Percentiles rank a stretch among this genome's conserved stretches.
phyloP scores from a whole-genome alignment of 1,139 yeast species.

The Arxiozyma telluris region DNA sequence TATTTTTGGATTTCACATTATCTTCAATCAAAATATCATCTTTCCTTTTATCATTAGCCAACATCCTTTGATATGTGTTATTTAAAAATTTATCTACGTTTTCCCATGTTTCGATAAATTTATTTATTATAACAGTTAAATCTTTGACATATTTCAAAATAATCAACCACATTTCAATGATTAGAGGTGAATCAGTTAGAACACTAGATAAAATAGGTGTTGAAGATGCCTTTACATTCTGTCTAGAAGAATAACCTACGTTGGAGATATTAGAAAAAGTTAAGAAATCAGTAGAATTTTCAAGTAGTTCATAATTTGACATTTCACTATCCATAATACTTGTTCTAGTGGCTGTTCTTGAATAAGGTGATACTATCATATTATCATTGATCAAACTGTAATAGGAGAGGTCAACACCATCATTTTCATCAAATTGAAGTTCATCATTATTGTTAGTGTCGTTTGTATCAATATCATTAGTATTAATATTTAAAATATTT shows the following conservation, averaged over 20 bases:
- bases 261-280: background rate
- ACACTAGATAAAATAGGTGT: constrained; percentile 7
- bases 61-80: constrained; percentile 36
- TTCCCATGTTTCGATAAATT: constrained; percentile 40
- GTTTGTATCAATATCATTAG: constrained; percentile 21
- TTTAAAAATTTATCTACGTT: constrained; percentile 38
- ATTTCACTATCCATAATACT: background rate
- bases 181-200: constrained; percentile 39
- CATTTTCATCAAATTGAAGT: constrained; percentile 3
- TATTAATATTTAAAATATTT: constrained; percentile 28
- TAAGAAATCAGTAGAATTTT: background rate
- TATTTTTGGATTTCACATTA: background rate
- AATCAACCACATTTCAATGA: constrained; percentile 47
- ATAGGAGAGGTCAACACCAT: constrained; percentile 23
- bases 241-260: background rate
- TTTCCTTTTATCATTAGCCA: constrained; percentile 38
- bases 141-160: constrained; percentile 40
- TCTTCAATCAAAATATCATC: constrained; percentile 30
- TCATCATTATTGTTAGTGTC: constrained; percentile 2
- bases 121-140: constrained; percentile 26
- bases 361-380: constrained; percentile 6
- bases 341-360: background rate
- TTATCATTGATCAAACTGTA: constrained; percentile 20
- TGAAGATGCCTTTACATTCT: constrained; percentile 3
- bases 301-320: constrained; percentile 2